These are phyloP conservation scores for Diplocarpon mali DNA, from an alignment of 2,329 filamentous ascomycete species.

Conservation along the genomic window DNA sequence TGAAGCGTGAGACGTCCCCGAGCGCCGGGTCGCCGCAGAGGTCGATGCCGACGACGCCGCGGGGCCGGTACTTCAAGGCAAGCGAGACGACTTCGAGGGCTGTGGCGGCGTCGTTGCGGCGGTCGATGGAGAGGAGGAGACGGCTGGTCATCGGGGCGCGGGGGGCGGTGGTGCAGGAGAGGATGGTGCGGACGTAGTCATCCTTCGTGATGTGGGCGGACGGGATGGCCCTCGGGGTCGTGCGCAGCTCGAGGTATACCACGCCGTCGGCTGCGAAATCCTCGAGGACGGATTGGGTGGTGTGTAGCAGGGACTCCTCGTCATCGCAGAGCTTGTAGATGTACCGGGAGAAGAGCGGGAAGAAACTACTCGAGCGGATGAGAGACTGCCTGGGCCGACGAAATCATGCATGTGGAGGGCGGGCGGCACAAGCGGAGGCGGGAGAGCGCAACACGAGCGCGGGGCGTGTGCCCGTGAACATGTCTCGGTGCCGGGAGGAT, in stretches of 20 bases:
- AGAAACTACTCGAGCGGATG: slow-evolving; percentile 49
- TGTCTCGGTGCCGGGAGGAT: not conserved
- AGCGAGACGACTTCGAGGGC: slow-evolving; percentile 55
- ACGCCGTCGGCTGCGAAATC: slow-evolving; percentile 63
- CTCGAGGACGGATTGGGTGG: slow-evolving; percentile 52
- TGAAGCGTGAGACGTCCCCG: slow-evolving; percentile 50
- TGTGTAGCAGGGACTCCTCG: slow-evolving; percentile 43
- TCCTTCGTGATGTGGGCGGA: slow-evolving; percentile 39
- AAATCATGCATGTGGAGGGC: too few species aligned
- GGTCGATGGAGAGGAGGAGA: slow-evolving; percentile 67
- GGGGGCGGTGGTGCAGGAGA: slow-evolving; percentile 43
- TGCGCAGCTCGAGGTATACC: slow-evolving; percentile 68
- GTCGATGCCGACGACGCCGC: slow-evolving; percentile 62
- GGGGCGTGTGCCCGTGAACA: not conserved
- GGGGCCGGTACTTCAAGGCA: slow-evolving; percentile 40
- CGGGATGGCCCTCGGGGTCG: slow-evolving; percentile 58
- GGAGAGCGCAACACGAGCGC: too few species aligned
- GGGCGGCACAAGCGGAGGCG: too few species aligned
- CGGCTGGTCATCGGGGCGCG: slow-evolving; percentile 46
- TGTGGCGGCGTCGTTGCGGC: slow-evolving; percentile 45
- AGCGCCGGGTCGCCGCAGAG: slow-evolving; percentile 65
- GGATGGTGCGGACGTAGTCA: slow-evolving; percentile 54
- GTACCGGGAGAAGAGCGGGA: slow-evolving; percentile 66
- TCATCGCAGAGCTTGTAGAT: slow-evolving; percentile 68
- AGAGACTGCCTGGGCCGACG: not conserved